Conservation (phyloP, 2,329 filamentous ascomycete species). For the Aureobasidium sp. region DNA sequence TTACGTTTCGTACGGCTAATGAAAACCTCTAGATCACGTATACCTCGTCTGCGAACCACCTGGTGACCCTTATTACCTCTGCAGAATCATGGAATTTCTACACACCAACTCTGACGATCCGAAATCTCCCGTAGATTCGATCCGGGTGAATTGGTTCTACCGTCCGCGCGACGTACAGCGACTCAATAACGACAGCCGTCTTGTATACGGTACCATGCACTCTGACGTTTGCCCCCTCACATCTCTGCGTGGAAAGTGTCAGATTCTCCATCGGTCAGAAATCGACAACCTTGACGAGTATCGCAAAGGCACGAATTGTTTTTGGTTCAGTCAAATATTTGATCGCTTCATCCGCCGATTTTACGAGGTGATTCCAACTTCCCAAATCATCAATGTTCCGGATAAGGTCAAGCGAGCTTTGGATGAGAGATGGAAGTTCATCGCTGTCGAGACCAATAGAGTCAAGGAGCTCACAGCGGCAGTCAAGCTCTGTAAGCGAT, state of each 20-base stretch:
- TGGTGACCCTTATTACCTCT: slow-evolving; percentile 95
- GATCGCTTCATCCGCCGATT: slow-evolving; percentile 97
- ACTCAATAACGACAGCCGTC: slow-evolving; percentile 80
- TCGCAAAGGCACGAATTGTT: slow-evolving; percentile 74
- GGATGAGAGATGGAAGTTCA: slow-evolving; percentile 92
- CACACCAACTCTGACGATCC: slow-evolving; percentile 65
- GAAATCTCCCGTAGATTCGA: slow-evolving; percentile 66
- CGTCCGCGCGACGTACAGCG: slow-evolving; percentile 91
- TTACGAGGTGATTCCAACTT: slow-evolving; percentile 92
- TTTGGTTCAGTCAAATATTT: slow-evolving; percentile 97
- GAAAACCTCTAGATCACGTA: slow-evolving; percentile 59
- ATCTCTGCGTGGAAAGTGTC: slow-evolving; percentile 86
- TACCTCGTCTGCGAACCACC: slow-evolving; percentile 97
- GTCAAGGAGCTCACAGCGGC: slow-evolving; percentile 93
- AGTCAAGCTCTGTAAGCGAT: slow-evolving; percentile 93
- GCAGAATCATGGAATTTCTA: slow-evolving; percentile 96
- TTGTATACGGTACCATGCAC: slow-evolving; percentile 96
- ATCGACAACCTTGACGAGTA: slow-evolving; percentile 76
- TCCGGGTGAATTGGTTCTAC: slow-evolving; percentile 98
- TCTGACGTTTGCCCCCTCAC: slow-evolving; percentile 91
- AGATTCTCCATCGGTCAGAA: slow-evolving; percentile 80
- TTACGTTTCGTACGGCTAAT: slow-evolving; percentile 25
- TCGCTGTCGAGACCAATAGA: slow-evolving; percentile 86
- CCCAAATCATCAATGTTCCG: slow-evolving; percentile 90
- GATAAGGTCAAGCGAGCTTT: slow-evolving; percentile 91